Conservation (phyloP, 2,329 filamentous ascomycete genomes). For the Cladosporium sp. region DNA sequence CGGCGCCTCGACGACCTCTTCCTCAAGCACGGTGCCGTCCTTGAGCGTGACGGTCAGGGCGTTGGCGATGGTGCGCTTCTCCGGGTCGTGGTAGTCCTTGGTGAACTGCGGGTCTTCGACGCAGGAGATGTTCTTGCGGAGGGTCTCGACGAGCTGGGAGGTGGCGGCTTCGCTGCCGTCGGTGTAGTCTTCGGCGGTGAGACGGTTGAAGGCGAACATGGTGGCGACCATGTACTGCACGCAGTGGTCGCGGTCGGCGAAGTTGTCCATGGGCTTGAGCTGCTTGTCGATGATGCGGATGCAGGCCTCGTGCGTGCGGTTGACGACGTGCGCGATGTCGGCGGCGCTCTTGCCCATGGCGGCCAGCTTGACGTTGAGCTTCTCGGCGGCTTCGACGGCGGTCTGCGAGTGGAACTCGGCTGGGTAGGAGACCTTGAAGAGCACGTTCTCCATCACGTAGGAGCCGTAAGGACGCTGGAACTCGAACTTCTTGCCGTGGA, state of each 20-base stretch:
- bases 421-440: constrained; percentile 99
- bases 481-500: constrained; percentile 92
- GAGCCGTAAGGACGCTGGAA: constrained; percentile 96
- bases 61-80: constrained; percentile 94
- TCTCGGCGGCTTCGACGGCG: constrained; percentile 90
- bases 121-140: constrained; percentile 91
- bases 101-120: constrained; percentile 97
- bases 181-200: constrained; percentile 90
- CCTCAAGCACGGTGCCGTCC: constrained; percentile 87
- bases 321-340: constrained; percentile 90
- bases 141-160: constrained; percentile 83
- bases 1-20: constrained; percentile 90
- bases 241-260: constrained; percentile 98
- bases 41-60: constrained; percentile 92
- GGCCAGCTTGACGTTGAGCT: constrained; percentile 80
- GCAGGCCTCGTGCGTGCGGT: constrained; percentile 97
- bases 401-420: constrained; percentile 99
- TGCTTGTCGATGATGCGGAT: constrained; percentile 99
- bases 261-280: constrained; percentile 99
- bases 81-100: constrained; percentile 89
- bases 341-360: constrained; percentile 84
- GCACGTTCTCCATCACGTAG: constrained; percentile 99
- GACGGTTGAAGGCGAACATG: constrained; percentile 93
- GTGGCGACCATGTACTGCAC: constrained; percentile 99
- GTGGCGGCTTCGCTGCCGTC: constrained; percentile 92